Conservation (phyloP, 1,284 basidiomycete genomes). For the Leccinum glutinopallens region DNA sequence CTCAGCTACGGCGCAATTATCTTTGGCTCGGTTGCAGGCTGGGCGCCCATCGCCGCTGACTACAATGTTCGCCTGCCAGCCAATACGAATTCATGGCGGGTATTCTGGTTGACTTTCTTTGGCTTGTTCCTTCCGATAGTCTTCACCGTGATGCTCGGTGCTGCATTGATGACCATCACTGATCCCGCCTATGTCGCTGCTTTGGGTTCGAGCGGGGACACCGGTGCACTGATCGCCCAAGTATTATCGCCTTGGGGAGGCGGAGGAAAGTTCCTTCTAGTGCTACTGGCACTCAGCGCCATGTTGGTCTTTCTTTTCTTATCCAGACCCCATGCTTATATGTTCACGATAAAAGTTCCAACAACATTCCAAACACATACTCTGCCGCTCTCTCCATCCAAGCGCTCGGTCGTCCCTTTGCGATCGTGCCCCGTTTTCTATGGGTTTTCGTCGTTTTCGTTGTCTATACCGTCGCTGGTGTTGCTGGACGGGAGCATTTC, state of each 20-base stretch:
- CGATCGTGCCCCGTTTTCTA: conserved; percentile 59
- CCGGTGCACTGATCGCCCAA: conserved; percentile 49
- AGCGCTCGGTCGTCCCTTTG: conserved; percentile 54
- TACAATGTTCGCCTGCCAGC: conserved; percentile 57
- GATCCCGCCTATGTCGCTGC: conserved; percentile 51
- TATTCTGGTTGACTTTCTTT: conserved; percentile 58
- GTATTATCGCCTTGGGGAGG: conserved; percentile 49
- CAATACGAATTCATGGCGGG: conserved; percentile 44
- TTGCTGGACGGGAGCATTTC: conserved; percentile 65
- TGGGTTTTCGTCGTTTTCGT: conserved; percentile 59
- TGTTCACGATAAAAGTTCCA: conserved; percentile 41
- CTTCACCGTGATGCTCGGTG: conserved; percentile 59
- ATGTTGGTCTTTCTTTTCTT: conserved; percentile 36
- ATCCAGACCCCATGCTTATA: background rate
- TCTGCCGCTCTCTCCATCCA: conserved; percentile 60
- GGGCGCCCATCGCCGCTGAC: conserved; percentile 55
- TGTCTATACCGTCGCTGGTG: conserved; percentile 59
- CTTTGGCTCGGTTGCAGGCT: conserved; percentile 55
- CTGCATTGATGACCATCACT: conserved; percentile 58
- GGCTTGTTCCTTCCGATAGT: conserved; percentile 58
- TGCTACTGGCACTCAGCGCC: conserved; percentile 57
- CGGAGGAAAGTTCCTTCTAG: conserved; percentile 61
- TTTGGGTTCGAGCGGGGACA: conserved; percentile 46
- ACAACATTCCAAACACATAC: conserved; percentile 64
- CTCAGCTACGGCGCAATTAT: conserved; percentile 61